Percentiles rank a stretch among this genome's conserved stretches.
phyloP scores from a whole-genome alignment of 1,139 yeast genomes.

The Candida sp. region DNA sequence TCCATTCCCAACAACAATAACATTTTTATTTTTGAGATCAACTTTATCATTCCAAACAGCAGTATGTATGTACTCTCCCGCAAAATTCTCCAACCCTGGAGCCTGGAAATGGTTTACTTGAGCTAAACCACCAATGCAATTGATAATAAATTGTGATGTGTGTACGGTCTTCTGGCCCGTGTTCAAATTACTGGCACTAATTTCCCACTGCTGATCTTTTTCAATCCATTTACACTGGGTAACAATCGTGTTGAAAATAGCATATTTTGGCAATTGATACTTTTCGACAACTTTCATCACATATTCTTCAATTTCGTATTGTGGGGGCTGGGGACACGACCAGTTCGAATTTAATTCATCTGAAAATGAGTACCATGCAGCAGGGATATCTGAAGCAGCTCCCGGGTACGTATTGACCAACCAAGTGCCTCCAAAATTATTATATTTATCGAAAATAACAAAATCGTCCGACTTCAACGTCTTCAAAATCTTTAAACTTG shows the following conservation, averaged over 20 bases:
- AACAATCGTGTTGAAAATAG: conserved; percentile 27
- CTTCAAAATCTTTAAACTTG: conserved; percentile 26
- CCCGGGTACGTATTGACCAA: conserved; percentile 53
- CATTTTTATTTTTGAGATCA: conserved; percentile 30
- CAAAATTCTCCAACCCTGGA: conserved; percentile 37
- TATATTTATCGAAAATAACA: conserved; percentile 41
- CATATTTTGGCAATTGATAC: conserved; percentile 26
- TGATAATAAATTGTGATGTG: conserved; percentile 27
- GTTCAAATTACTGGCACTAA: conserved; percentile 28
- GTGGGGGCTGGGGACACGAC: conserved; percentile 46
- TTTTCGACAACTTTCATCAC: conserved; percentile 35
- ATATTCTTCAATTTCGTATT: conserved; percentile 46
- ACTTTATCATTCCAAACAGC: conserved; percentile 45
- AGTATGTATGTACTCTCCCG: conserved; percentile 47
- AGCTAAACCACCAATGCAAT: conserved; percentile 41
- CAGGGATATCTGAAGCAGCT: conserved; percentile 51
- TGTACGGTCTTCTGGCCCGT: conserved; percentile 27
- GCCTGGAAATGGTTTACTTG: conserved; percentile 25
- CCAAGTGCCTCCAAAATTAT: conserved; percentile 52
- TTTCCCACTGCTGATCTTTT: conserved; percentile 30
- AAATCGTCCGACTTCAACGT: conserved; percentile 30
- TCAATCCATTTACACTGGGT: conserved; percentile 29
- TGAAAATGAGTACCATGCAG: conserved; percentile 44
- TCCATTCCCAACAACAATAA: conserved; percentile 42
- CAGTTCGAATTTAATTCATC: conserved; percentile 40